These are phyloP conservation scores for Globisporangium mamillatum DNA, from an alignment of 352 stramenopile genomes.

Conservation along the genomic window DNA sequence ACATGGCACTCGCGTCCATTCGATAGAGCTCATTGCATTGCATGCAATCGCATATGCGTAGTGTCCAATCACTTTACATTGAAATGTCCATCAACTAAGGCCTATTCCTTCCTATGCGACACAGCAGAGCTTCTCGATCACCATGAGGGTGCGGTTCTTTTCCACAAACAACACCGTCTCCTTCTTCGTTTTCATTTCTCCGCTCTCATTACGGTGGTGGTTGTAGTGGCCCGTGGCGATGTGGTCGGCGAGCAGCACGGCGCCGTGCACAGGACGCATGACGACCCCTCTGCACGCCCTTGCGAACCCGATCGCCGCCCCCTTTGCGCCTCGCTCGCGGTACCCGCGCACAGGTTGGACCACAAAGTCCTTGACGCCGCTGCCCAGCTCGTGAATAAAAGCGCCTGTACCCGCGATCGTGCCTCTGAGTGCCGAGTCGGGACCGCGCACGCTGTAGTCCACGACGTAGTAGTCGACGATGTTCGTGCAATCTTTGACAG, in stretches of 20 bases:
- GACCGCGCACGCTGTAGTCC: slow-evolving; percentile 58
- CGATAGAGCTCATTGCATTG: background rate
- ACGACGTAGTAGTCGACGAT: slow-evolving; percentile 64
- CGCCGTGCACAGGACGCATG: slow-evolving; percentile 41
- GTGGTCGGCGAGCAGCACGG: slow-evolving; percentile 46
- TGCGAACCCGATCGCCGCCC: slow-evolving; percentile 42
- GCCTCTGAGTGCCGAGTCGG: slow-evolving; percentile 45
- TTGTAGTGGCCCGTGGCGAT: slow-evolving; percentile 45
- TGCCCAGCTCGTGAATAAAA: slow-evolving; percentile 49
- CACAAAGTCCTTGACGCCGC: slow-evolving; percentile 47
- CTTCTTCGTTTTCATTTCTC: background rate
- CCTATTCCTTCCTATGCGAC: background rate
- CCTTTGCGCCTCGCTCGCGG: slow-evolving; percentile 44
- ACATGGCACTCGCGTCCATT: background rate
- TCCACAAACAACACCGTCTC: slow-evolving; percentile 1
- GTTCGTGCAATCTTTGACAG: slow-evolving; percentile 16
- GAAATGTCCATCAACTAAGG: too few relatives aligned
- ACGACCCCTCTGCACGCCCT: slow-evolving; percentile 42
- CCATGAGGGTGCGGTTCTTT: background rate
- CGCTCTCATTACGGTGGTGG: slow-evolving; percentile 7
- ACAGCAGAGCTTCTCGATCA: slow-evolving; percentile 1
- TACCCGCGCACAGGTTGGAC: slow-evolving; percentile 41
- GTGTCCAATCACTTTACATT: background rate
- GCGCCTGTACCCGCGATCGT: slow-evolving; percentile 39
- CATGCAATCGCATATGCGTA: background rate